These are phyloP conservation scores for Priceomyces medius DNA, from an alignment of 805 yeast species.

Conservation along the genomic window DNA sequence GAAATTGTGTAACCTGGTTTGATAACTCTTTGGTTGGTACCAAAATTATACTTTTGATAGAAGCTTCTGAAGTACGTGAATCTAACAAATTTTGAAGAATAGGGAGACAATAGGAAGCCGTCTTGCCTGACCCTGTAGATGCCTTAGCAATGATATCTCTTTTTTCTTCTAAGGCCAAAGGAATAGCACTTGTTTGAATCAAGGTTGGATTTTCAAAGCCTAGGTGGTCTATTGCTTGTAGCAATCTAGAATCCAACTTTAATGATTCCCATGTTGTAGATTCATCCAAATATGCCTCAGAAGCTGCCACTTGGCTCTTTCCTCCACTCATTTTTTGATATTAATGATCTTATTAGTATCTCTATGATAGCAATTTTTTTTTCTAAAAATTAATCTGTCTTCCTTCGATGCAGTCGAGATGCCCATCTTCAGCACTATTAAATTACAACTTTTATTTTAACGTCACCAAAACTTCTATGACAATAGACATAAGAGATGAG, in stretches of 20 bases:
- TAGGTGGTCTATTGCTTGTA: conserved; percentile 77
- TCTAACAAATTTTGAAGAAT: conserved; percentile 73
- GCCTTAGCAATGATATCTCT: conserved; percentile 94
- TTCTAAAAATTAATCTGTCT: conserved; percentile 1
- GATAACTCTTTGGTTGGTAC: conserved; percentile 95
- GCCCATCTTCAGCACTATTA: conserved; percentile 4
- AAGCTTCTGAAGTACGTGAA: conserved; percentile 28
- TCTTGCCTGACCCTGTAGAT: conserved; percentile 94
- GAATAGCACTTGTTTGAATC: conserved; percentile 89
- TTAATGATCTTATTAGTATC: not conserved
- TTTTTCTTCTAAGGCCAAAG: conserved; percentile 83
- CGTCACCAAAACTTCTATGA: too few relatives aligned
- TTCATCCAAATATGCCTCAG: conserved; percentile 71
- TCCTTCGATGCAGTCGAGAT: conserved; percentile 8
- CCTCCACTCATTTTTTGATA: conserved; percentile 4
- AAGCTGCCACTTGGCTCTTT: conserved; percentile 32
- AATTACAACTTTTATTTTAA: too few relatives aligned
- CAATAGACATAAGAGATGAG: too few relatives aligned
- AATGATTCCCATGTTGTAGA: conserved; percentile 70
- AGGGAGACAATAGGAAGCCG: conserved; percentile 87
- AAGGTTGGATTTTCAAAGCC: conserved; percentile 87
- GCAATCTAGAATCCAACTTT: conserved; percentile 75
- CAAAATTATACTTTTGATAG: conserved; percentile 62
- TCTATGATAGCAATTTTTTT: conserved; percentile 3
- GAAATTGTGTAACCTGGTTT: conserved; percentile 73